These are phyloP conservation scores for Backusella parvicylindrica DNA, from an alignment of 192 early-diverging fungal species.

Conservation along the genomic window DNA sequence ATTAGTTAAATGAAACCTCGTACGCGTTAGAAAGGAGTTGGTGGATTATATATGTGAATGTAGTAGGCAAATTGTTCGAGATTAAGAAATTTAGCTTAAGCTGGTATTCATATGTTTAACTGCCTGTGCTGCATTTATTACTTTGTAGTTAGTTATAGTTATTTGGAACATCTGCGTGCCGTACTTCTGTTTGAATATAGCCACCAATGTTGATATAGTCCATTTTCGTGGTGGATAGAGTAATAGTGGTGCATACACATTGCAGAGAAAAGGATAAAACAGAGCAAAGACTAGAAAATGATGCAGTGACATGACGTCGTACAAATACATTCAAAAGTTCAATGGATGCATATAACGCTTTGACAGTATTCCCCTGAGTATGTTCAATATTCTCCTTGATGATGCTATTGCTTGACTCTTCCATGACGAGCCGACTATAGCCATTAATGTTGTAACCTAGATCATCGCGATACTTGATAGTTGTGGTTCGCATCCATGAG, in stretches of 20 bases:
- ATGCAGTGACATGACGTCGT: not conserved
- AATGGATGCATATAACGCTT: slow-evolving; percentile 6
- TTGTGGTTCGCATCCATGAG: not conserved
- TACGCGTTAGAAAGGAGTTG: no score
- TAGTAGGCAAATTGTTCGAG: no score
- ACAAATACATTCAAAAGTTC: slow-evolving; percentile 5
- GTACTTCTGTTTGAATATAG: slow-evolving; percentile 5
- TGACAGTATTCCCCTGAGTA: not conserved
- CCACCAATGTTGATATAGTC: not conserved
- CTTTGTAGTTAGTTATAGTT: not conserved
- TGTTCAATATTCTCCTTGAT: not conserved
- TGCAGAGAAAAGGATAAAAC: slow-evolving; percentile 6
- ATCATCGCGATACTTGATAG: slow-evolving; percentile 2
- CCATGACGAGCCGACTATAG: not conserved
- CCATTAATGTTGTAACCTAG: not conserved
- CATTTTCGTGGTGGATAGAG: not conserved
- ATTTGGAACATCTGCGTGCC: not conserved
- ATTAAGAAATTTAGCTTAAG: no score
- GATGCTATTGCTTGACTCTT: slow-evolving; percentile 3
- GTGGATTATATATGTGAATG: no score
- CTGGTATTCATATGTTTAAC: no score
- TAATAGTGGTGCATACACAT: slow-evolving; percentile 1
- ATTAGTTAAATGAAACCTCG: no score
- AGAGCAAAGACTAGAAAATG: slow-evolving; percentile 3
- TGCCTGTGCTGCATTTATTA: no score